A percentile compares a stretch with the other conserved stretches of the same genome.
phyloP scores from a whole-genome alignment of 306 rosid species.

The Mucuna pruriens region DNA sequence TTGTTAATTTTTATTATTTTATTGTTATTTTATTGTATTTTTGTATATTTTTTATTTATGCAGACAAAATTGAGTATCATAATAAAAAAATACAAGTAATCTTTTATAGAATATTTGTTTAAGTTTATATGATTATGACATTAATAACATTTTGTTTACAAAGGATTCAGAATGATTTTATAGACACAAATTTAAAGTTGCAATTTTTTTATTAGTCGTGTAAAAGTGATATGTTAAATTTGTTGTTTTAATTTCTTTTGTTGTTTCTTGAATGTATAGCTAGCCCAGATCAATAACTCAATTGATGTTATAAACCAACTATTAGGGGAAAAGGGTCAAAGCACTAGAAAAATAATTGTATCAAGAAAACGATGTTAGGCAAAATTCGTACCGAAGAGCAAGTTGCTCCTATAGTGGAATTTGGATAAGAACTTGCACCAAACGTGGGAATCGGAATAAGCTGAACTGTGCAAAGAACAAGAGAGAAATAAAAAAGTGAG shows the following conservation, averaged over 20 bases:
- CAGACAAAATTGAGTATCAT: too few species aligned
- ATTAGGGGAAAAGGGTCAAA: neutral
- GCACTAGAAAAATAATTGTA: neutral
- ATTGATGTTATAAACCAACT: neutral
- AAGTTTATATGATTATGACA: neutral
- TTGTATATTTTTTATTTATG: neutral
- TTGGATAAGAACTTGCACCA: slow-evolving; percentile 33
- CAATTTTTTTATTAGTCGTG: neutral
- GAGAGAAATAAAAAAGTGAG: neutral
- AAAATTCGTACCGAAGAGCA: neutral
- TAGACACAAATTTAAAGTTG: neutral
- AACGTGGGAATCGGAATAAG: neutral
- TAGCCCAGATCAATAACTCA: neutral
- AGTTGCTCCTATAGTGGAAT: slow-evolving; percentile 25
- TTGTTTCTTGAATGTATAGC: neutral
- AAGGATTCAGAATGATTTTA: neutral
- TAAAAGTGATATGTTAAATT: neutral
- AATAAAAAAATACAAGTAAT: neutral
- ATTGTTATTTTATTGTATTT: too few species aligned
- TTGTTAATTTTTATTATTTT: neutral
- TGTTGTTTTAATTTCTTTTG: neutral
- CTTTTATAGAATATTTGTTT: neutral
- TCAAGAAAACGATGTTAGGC: neutral
- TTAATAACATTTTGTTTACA: neutral
- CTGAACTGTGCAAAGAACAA: slow-evolving; percentile 14